phyloP scores from a whole-genome alignment of 371 early-diverging fungal genomes.

The Smittium culicis region DNA sequence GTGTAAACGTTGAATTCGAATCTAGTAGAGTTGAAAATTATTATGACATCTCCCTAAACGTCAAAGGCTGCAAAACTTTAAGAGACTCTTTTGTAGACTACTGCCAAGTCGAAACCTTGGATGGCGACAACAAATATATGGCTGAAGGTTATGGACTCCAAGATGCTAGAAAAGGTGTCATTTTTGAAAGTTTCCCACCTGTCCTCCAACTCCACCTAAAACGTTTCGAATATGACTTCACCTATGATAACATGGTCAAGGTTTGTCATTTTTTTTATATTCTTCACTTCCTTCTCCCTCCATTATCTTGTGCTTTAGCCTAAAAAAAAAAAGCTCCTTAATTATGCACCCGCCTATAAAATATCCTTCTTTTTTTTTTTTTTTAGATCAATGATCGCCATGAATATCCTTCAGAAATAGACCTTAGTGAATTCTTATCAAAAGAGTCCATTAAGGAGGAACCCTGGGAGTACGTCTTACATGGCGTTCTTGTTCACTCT shows the following conservation, averaged over 20 bases:
- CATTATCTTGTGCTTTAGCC: too few relatives aligned
- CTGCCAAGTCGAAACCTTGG: slow-evolving; percentile 74
- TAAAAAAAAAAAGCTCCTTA: too few relatives aligned
- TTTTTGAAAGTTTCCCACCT: slow-evolving; percentile 88
- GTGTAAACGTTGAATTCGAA: slow-evolving; percentile 86
- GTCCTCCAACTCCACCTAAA: slow-evolving; percentile 96
- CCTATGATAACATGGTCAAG: slow-evolving; percentile 83
- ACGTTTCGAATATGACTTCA: slow-evolving; percentile 94
- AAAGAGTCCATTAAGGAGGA: slow-evolving; percentile 44
- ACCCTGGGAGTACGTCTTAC: slow-evolving; percentile 65
- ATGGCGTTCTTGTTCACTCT: slow-evolving; percentile 94
- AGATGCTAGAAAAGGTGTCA: slow-evolving; percentile 92
- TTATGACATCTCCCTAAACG: slow-evolving; percentile 89
- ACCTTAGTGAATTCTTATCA: slow-evolving; percentile 74
- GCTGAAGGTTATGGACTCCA: slow-evolving; percentile 95
- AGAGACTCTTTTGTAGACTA: slow-evolving; percentile 87
- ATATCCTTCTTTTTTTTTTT: neutral
- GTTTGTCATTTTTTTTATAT: neutral
- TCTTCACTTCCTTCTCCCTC: too few relatives aligned
- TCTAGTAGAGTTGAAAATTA: slow-evolving; percentile 81
- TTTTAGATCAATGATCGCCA: slow-evolving; percentile 86
- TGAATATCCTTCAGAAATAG: slow-evolving; percentile 86
- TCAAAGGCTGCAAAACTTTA: slow-evolving; percentile 80
- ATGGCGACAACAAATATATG: slow-evolving; percentile 95
- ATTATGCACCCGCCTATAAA: neutral